Conservation (phyloP, 805 yeast genomes). For the Wickerhamiella occidentalis region DNA sequence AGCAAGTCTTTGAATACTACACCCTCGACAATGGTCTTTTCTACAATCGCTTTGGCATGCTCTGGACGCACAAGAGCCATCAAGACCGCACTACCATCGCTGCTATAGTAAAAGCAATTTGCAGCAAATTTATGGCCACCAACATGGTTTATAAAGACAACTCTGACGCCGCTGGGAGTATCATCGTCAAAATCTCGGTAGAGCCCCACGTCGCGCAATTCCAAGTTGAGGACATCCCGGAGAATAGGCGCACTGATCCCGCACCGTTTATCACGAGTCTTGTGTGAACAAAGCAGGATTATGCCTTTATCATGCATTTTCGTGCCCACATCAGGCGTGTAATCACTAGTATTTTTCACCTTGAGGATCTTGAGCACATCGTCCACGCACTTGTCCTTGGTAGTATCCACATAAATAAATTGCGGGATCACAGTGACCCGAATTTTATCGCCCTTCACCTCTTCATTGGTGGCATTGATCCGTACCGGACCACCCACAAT, state of each 20-base stretch:
- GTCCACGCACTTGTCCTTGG: conserved; percentile 20
- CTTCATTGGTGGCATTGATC: conserved; percentile 24
- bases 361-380: conserved; percentile 17
- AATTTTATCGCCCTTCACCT: conserved; percentile 14
- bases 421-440: conserved; percentile 20
- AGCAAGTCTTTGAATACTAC: conserved; percentile 60
- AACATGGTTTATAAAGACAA: conserved; percentile 67
- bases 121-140: conserved; percentile 97
- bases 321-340: conserved; percentile 20
- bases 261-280: conserved; percentile 83
- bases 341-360: conserved; percentile 15
- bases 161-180: conserved; percentile 61
- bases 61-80: conserved; percentile 73
- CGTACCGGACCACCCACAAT: conserved; percentile 20
- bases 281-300: conserved; percentile 76
- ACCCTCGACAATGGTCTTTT: conserved; percentile 58
- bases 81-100: conserved; percentile 72
- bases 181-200: conserved; percentile 68
- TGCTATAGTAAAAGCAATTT: conserved; percentile 65
- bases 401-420: conserved; percentile 27
- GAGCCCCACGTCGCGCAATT: conserved; percentile 57
- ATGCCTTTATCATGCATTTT: conserved; percentile 30
- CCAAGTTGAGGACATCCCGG: conserved; percentile 63
- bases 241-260: conserved; percentile 88
- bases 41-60: conserved; percentile 60